Evolutionary conservation across 2,329 filamentous ascomycete species (phyloP), one percentile per base, ranked within the genome.

Genomic region (Cladorrhinum sp.): DNA sequence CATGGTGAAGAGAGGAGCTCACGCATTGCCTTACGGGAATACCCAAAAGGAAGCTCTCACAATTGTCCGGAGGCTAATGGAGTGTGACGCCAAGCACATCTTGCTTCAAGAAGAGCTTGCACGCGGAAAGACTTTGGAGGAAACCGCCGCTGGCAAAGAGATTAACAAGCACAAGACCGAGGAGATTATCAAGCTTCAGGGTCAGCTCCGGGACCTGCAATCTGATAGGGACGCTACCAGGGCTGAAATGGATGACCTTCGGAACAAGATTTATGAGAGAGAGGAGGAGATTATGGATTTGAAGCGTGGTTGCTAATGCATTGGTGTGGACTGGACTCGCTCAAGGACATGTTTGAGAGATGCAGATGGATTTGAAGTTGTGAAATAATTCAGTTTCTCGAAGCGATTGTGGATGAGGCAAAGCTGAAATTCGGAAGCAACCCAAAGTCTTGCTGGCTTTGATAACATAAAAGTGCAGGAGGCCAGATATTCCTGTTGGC

Each of bases 291-390:
- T 51, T n/a, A 26, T 51, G 20, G 49, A 51, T 51, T 14, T 51
- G 49, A 51, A 51, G 21, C 49, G 49, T n/a, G 49, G 49, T n/a
- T 51, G 5, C 81, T 81, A 0, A 76, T n/a, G n/a, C n/a, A n/a
- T n/a, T n/a, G n/a, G n/a, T n/a, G n/a, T n/a, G n/a, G n/a, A n/a
- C n/a, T n/a, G n/a, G n/a, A n/a, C n/a, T n/a, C n/a, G n/a, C n/a
- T n/a, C n/a, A n/a, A n/a, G n/a, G n/a, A n/a, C n/a, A n/a, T n/a
- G n/a, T n/a, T n/a, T n/a, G n/a, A n/a, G n/a, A n/a, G n/a, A n/a
- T n/a, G n/a, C n/a, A n/a, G n/a, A n/a, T n/a, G n/a, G n/a, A n/a
- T n/a, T n/a, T n/a, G n/a, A n/a, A n/a, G n/a, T n/a, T n/a, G n/a
- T n/a, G n/a, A n/a, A n/a, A n/a, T n/a, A n/a, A n/a, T n/a, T n/a